phyloP scores from a whole-genome alignment of 805 yeast species.

The Lachancea lanzarotensis region DNA sequence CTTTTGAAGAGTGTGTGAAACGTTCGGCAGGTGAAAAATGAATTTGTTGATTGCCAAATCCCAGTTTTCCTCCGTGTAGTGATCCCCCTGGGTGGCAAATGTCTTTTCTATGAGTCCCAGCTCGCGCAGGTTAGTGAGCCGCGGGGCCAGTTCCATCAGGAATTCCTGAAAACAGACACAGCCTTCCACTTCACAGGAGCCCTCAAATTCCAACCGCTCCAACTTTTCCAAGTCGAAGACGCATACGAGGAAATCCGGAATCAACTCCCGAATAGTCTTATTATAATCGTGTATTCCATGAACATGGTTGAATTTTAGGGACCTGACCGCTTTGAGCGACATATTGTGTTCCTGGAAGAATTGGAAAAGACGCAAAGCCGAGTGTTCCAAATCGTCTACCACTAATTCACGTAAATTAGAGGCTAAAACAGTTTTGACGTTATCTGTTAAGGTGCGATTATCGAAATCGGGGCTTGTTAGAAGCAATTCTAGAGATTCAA shows the following conservation, averaged over 20 bases:
- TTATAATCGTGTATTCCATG: conserved; percentile 42
- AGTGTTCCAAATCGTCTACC: conserved; percentile 33
- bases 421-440: conserved; percentile 7
- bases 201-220: conserved; percentile 41
- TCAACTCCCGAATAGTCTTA: conserved; percentile 29
- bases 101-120: conserved; percentile 32
- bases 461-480: conserved; percentile 9
- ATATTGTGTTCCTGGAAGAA: conserved; percentile 12
- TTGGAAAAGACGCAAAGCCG: conserved; percentile 34
- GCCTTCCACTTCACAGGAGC: conserved; percentile 46
- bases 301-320: conserved; percentile 38
- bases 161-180: conserved; percentile 44
- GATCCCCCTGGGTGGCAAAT: conserved; percentile 34
- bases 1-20: conserved; percentile 29
- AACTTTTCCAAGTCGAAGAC: conserved; percentile 30
- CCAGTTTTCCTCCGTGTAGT: conserved; percentile 48
- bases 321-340: conserved; percentile 20
- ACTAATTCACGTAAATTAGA: conserved; percentile 20
- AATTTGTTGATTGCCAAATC: conserved; percentile 44
- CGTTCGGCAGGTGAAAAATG: conserved; percentile 33
- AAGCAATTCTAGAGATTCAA: conserved; percentile 13
- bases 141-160: conserved; percentile 33
- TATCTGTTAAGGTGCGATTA: conserved; percentile 1
- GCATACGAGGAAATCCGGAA: conserved; percentile 26
- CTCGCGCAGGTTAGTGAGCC: conserved; percentile 19